These are phyloP conservation scores for Puccinia novopanici DNA, from an alignment of 1,284 basidiomycete genomes.

Conservation along the genomic window DNA sequence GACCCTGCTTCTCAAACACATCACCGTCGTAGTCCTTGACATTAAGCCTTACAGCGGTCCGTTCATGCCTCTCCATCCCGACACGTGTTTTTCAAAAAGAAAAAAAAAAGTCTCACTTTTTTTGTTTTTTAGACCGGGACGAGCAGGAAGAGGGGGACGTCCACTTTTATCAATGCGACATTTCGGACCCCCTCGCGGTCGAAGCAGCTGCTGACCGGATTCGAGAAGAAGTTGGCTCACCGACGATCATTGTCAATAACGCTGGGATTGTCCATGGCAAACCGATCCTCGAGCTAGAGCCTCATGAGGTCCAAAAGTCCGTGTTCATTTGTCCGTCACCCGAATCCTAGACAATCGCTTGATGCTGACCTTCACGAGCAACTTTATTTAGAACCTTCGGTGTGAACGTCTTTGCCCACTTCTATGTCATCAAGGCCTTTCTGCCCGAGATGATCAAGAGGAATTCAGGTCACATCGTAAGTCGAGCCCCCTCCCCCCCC, in stretches of 20 bases:
- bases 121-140: constrained; percentile 11
- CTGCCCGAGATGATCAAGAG: constrained; percentile 81
- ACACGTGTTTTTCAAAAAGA: too few relatives aligned
- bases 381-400: constrained; percentile 72
- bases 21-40: constrained; percentile 29
- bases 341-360: background rate
- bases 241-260: constrained; percentile 90
- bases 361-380: too few relatives aligned
- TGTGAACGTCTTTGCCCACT: constrained; percentile 84
- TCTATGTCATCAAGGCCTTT: constrained; percentile 87
- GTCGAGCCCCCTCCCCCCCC: background rate
- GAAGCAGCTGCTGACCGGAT: constrained; percentile 21
- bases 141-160: constrained; percentile 1
- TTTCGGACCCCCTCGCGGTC: constrained; percentile 19
- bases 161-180: constrained; percentile 38
- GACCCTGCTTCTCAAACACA: constrained; percentile 26
- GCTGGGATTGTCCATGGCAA: constrained; percentile 93
- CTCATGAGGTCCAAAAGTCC: constrained; percentile 68
- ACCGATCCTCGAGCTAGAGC: constrained; percentile 73
- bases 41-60: constrained; percentile 23
- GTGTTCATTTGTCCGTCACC: background rate
- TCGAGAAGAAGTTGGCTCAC: constrained; percentile 71
- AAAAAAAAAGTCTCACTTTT: background rate
- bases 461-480: constrained; percentile 79
- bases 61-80: background rate